Percentiles rank a stretch among this genome's conserved stretches.
Evolutionary conservation across 495 filamentous ascomycete genomes (phyloP).

Genomic region (Talaromyces thailandensis): DNA sequence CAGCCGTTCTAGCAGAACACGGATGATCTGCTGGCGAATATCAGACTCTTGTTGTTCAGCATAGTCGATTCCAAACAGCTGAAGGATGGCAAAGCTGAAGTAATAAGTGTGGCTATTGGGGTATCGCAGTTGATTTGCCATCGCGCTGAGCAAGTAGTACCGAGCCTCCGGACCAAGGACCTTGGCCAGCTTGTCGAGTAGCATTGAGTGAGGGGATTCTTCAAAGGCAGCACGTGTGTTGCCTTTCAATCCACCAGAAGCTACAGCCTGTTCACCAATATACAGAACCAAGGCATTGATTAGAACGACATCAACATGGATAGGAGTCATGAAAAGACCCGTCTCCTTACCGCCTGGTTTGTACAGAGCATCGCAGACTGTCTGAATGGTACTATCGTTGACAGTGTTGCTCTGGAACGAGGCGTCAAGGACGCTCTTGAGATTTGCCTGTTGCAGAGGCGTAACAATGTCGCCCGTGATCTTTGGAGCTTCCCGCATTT

Average conservation of each 20-base stretch:
- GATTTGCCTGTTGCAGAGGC: slow-evolving; percentile 49
- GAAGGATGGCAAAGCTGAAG: slow-evolving; percentile 79
- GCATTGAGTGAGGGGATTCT: slow-evolving; percentile 60
- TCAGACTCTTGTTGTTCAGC: slow-evolving; percentile 71
- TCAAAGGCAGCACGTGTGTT: slow-evolving; percentile 56
- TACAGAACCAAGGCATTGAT: slow-evolving; percentile 78
- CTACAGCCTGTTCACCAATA: slow-evolving; percentile 63
- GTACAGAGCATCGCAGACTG: slow-evolving; percentile 60
- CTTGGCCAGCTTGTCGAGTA: slow-evolving; percentile 67
- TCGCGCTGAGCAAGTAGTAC: slow-evolving; percentile 75
- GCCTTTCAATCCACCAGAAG: slow-evolving; percentile 44
- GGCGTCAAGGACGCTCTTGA: slow-evolving; percentile 60
- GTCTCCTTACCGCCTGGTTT: slow-evolving; percentile 42
- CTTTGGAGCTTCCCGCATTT: slow-evolving; percentile 57
- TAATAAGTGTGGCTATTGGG: slow-evolving; percentile 86
- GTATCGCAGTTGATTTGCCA: slow-evolving; percentile 86
- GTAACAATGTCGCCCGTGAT: slow-evolving; percentile 52
- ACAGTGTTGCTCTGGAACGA: slow-evolving; percentile 48
- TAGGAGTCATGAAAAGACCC: slow-evolving; percentile 49
- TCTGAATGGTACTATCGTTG: slow-evolving; percentile 58
- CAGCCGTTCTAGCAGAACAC: slow-evolving; percentile 78
- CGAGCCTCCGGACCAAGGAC: slow-evolving; percentile 67
- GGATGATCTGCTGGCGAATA: slow-evolving; percentile 80
- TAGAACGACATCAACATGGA: slow-evolving; percentile 60
- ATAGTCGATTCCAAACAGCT: slow-evolving; percentile 73